These are phyloP conservation scores for Pythium periplocum DNA, from an alignment of 352 stramenopile species.

Conservation along the genomic window DNA sequence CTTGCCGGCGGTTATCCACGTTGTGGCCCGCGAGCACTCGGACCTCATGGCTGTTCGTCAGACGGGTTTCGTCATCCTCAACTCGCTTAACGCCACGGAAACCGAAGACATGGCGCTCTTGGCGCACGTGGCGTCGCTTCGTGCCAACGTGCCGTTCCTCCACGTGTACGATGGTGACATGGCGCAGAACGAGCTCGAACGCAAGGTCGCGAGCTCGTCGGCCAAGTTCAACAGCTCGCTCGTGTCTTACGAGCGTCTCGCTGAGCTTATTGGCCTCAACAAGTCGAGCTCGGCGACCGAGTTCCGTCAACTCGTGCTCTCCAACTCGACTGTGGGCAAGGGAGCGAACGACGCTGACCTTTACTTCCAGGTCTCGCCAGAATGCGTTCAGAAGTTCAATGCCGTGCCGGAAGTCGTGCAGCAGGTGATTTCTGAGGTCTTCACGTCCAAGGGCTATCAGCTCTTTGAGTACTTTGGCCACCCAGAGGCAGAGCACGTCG, in stretches of 20 bases:
- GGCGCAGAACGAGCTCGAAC: slow-evolving; percentile 77
- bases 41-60: slow-evolving; percentile 91
- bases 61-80: slow-evolving; percentile 88
- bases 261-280: slow-evolving; percentile 59
- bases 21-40: slow-evolving; percentile 87
- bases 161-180: slow-evolving; percentile 94
- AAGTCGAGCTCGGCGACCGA: slow-evolving; percentile 33
- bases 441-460: slow-evolving; percentile 78
- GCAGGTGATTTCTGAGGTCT: slow-evolving; percentile 78
- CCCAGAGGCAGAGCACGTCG: slow-evolving; percentile 74
- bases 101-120: slow-evolving; percentile 91
- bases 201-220: slow-evolving; percentile 26
- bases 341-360: slow-evolving; percentile 76
- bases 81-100: slow-evolving; percentile 82
- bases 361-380: slow-evolving; percentile 90
- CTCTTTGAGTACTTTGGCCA: slow-evolving; percentile 91
- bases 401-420: slow-evolving; percentile 57
- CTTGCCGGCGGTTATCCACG: slow-evolving; percentile 85
- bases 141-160: slow-evolving; percentile 87
- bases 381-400: slow-evolving; percentile 82
- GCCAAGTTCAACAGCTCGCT: slow-evolving; percentile 63
- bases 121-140: slow-evolving; percentile 87
- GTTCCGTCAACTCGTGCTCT: slow-evolving; percentile 63
- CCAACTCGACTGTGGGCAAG: slow-evolving; percentile 30
- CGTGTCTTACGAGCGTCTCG: slow-evolving; percentile 63